Percentiles rank a stretch among this genome's conserved stretches.
These are phyloP conservation scores for Mesotaenium endlicherianum DNA, from an alignment of 139 green algal species.

Conservation along the genomic window DNA sequence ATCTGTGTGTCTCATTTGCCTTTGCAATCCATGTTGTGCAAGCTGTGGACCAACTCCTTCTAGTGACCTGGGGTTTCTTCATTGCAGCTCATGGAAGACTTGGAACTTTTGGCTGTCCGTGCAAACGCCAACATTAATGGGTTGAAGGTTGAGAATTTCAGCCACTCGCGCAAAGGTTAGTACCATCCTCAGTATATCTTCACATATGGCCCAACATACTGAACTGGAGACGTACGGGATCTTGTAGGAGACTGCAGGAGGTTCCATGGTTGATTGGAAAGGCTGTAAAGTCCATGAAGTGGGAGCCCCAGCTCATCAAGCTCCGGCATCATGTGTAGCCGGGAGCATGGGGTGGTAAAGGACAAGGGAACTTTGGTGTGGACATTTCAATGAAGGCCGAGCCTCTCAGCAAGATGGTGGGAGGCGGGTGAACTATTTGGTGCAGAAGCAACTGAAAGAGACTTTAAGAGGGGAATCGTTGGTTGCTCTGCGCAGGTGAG, in stretches of 20 bases:
- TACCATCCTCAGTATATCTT: background rate
- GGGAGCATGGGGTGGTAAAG: background rate
- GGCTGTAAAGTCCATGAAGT: background rate
- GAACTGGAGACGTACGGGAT: background rate
- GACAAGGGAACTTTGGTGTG: background rate
- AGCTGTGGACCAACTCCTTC: too few species aligned
- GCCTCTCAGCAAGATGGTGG: background rate
- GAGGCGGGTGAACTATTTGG: too few species aligned
- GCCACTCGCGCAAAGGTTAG: background rate
- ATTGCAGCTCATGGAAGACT: conserved; percentile 22
- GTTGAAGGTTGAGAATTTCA: background rate
- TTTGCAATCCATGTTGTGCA: too few species aligned
- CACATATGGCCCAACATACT: background rate
- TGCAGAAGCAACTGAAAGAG: too few species aligned
- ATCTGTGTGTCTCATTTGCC: too few species aligned
- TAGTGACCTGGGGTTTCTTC: background rate
- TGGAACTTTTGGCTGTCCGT: conserved; percentile 33
- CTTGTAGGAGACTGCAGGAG: background rate
- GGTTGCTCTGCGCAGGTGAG: background rate
- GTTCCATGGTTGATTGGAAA: background rate
- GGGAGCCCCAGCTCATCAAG: too few species aligned
- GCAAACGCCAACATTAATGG: conserved; percentile 9
- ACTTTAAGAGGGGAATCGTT: too few species aligned
- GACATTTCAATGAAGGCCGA: background rate
- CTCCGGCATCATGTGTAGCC: background rate